Base-by-base conservation (phyloP, 192 early-diverging fungal species). In the Glomus cerebriforme region DNA sequence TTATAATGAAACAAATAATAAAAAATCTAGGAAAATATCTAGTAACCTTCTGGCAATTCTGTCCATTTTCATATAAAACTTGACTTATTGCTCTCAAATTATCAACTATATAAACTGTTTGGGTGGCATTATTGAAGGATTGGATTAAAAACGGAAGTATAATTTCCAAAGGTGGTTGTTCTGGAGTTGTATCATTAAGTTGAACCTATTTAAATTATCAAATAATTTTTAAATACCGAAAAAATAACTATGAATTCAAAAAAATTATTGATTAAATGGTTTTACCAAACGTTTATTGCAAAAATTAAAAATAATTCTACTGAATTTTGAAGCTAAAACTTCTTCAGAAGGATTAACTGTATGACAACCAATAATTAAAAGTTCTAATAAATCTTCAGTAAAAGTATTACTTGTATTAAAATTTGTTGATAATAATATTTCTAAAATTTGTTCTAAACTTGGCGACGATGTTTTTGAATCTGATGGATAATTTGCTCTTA, bases 31-130 rank as follows among this genome's bases (percentile, higher is more conserved):
- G 62, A 17, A 63, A 62, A 77, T 58, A 24, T 32, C 29, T 39
- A 73, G 12, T 65, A 7, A 89, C 88, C 68, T 85, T 86, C 58
- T 81, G 70, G 24, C 77, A 80, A 45, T 81, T 75, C 2, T 71
- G 22, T 12, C 80, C 77, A 54, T 90, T 90, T 43, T 90, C 89
- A 35, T 82, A 88, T 13, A 90, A 66, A 3, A 86, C 71, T 6
- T 83, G 78, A 47, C 89, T 86, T n/a, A 90, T 64, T 31, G 89
- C 83, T 24, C 89, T 85, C 10, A 90, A 73, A 8, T 88, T 81
- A 71, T 88, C 86, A 17, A 88, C 81, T n/a, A 78, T 26, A 58
- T 54, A 59, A 12, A 32, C 54, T 0, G 29, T 3, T 19, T 78
- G 66, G 19, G 77, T 59, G n/a, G 65, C 43, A 34, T 67, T 34